Evolutionary conservation across 768 basidiomycete species (phyloP).

Genomic region (Lentinula sp.): DNA sequence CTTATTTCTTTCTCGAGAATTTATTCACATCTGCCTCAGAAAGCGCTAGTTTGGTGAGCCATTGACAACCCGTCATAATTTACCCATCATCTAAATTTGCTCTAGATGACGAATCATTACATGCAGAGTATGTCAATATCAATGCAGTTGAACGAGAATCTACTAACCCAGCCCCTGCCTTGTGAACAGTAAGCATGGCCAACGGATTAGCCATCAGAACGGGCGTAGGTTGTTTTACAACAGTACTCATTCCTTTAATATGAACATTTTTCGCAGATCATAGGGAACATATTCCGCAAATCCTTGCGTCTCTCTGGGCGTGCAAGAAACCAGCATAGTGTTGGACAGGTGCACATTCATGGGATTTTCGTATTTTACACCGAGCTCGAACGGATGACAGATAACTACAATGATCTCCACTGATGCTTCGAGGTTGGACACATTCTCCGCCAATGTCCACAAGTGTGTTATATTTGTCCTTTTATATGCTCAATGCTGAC

Average conservation of each 20-base stretch:
- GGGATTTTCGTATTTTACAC: background rate
- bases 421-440: constrained; percentile 53
- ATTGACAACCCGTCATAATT: background rate
- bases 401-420: constrained; percentile 68
- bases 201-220: constrained; percentile 31
- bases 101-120: constrained; percentile 25
- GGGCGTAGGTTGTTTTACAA: constrained; percentile 18
- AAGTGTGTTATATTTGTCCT: background rate
- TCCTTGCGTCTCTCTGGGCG: constrained; percentile 60
- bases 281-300: constrained; percentile 55
- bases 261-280: constrained; percentile 21
- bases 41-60: constrained; percentile 25
- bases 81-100: background rate
- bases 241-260: background rate
- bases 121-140: constrained; percentile 16
- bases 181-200: constrained; percentile 24
- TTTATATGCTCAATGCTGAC: background rate
- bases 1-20: constrained; percentile 5
- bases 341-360: constrained; percentile 29
- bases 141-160: background rate
- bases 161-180: background rate
- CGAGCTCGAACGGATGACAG: constrained; percentile 13
- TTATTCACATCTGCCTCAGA: constrained; percentile 13
- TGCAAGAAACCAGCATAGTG: constrained; percentile 50
- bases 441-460: constrained; percentile 27